Base-by-base conservation (phyloP, 768 basidiomycete species). In the Podaxis pistillaris region DNA sequence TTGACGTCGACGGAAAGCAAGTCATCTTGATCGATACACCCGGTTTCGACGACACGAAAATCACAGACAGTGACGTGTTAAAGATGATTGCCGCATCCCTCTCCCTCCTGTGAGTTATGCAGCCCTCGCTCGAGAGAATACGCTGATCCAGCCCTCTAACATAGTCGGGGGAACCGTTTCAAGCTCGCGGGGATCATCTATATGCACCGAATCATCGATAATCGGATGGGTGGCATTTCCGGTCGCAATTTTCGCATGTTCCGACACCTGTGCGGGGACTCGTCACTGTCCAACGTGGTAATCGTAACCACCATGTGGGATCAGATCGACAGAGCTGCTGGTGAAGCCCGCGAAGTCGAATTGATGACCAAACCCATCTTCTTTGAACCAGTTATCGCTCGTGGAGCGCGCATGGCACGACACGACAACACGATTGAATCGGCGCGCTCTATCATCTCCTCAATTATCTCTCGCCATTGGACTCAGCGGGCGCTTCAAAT, bases 1-100 rank as follows among this genome's bases (percentile, higher is more conserved):
- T 86, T 66, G 64, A 71, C 26, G 67, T 84, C 11, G 78, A 81
- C 44, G 81, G 78, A 2, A 71, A 70, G 9, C 67, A 59, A 15
- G 74, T 86, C 38, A 78, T 72, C 0, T 68, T 87, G 17, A 78
- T 87, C 51, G 86, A 87, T 65, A 87, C 86, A 0, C 85, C 86
- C 0, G 86, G 86, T 4, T 86, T 86, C 60, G 85, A 85, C 64
- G 84, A 86, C 66, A 81, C 83, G 2, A 74, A 70, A 2, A 75
- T 73, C 53, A 80, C 76, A 51, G 84, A 85, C 56, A 75, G 78
- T 0, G 81, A 80, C 15, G 71, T 85, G 13, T 70, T 85, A 41
- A 78, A 75, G 49, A 77, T 82, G 76, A 84, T 85, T 28, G 79
- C 83, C 0, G 62, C 78, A 51, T 78, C 74, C 63, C 69, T 80